phyloP scores from a whole-genome alignment of 257 asterid species.

The Penstemon newberryi region DNA sequence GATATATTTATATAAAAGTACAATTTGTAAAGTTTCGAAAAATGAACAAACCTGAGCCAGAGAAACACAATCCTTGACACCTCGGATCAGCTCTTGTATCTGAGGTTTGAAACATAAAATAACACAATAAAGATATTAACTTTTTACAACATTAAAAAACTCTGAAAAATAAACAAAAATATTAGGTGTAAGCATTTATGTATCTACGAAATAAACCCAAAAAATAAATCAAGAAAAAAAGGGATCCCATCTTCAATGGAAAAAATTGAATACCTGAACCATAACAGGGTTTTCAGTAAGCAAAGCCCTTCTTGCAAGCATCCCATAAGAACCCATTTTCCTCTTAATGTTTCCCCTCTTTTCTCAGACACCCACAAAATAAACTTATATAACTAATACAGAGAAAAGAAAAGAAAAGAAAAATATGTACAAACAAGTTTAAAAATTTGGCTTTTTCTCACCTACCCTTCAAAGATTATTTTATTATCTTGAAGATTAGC shows the following conservation, averaged over 20 bases:
- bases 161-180: neutral
- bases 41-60: slow-evolving; percentile 94
- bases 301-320: slow-evolving; percentile 10
- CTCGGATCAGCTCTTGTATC: slow-evolving; percentile 89
- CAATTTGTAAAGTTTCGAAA: slow-evolving; percentile 25
- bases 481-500: slow-evolving; percentile 24
- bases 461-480: slow-evolving; percentile 34
- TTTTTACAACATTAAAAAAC: slow-evolving; percentile 25
- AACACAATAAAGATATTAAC: slow-evolving; percentile 3
- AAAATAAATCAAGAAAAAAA: slow-evolving; percentile 16
- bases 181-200: no score
- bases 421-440: neutral
- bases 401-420: neutral
- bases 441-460: slow-evolving; percentile 32
- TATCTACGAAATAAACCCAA: neutral
- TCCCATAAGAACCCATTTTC: slow-evolving; percentile 82
- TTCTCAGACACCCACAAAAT: slow-evolving; percentile 21
- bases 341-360: slow-evolving; percentile 15
- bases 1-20: slow-evolving; percentile 23
- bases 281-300: slow-evolving; percentile 83
- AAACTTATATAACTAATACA: slow-evolving; percentile 12
- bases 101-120: slow-evolving; percentile 41
- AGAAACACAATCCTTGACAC: slow-evolving; percentile 73
- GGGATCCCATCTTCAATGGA: slow-evolving; percentile 17
- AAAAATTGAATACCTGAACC: slow-evolving; percentile 67